Base-by-base conservation (phyloP, 768 basidiomycete species). In the Tephrocybe rancida region DNA sequence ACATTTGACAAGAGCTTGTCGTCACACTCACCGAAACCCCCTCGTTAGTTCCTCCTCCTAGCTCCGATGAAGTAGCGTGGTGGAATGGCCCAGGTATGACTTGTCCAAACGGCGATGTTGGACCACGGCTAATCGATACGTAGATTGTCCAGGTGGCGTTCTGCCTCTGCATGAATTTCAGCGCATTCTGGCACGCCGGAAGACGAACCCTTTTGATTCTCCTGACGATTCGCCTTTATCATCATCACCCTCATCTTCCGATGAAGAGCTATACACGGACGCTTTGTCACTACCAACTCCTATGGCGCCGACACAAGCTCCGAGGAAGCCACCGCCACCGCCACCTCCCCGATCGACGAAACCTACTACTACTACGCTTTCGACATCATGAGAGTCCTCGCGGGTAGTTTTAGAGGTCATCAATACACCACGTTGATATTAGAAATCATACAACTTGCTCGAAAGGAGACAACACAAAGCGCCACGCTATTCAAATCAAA, bases 221-320 rank as follows among this genome's bases (percentile, higher is more conserved):
- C 78, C 83, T 2, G 68, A 67, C 44, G 81, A 83, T 38, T 89
- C 88, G 0, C 79, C 87, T 5, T 59, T 85, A 29, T 88, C 89
- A 13, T 85, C 87, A 2, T 90, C 87, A 3, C 87, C 88, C 6
- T 88, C 92, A 7, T 88, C 89, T 7, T 90, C 89, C 2, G 92
- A 94, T 58, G 92, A 94, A 64, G 90, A 92, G 62, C 72, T 94
- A 18, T 94, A 91, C 70, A 80, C 78, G 29, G 80, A 89, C 61
- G 90, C 89, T 5, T 73, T 86, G 35, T 74, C 83, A n/a, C 65
- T 91, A 46, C 90, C 85, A 58, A 75, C 83, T 44, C 88, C 90
- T 7, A 81, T 91, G 60, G 76, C 79, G 41, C 89, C 90, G 19
- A 78, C 85, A 43, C 79, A 75, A 55, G 66, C 73, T 26, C 54